Base-by-base conservation (phyloP, 2,329 filamentous ascomycete species). In the Aureobasidium sp. region DNA sequence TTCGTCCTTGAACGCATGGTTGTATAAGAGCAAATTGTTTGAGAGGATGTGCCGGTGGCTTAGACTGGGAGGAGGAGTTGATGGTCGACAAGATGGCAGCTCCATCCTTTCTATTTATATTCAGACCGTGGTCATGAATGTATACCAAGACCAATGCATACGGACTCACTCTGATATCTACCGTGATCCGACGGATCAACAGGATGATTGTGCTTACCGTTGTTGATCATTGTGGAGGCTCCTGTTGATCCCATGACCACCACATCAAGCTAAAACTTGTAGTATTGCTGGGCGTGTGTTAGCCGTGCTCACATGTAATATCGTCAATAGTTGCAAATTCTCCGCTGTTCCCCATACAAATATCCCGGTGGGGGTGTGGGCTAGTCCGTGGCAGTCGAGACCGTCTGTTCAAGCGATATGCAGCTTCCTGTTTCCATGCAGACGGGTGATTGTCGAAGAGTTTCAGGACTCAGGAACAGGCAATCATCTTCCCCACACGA, bases 1-100 rank as follows among this genome's bases (percentile, higher is more conserved):
- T 39, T 62, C 20, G 41, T 42, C 15, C 36, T 62, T 29, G 60
- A 56, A 34, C 39, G 42, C 60, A 62, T 61, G 49, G 27, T 22
- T 31, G 42, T 29, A 11, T 29, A 27, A 57, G 36, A 14, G 7
- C 6, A 27, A 57, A n/a, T 15, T 57, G 39, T 44, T 1, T 22
- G 25, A 4, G 37, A 45, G 41, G 14, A 25, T 29, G 3, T 8
- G 34, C 34, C 9, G 20, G 41, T 27, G 27, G 7, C 2, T 39
- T 44, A 15, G 12, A 11, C 8, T 7, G 20, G 8, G 17, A n/a
- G 45, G 39, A 34, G 27, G 27, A 45, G 39, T 25, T 57, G 53
- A 29, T 57, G 39, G 12, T 45, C 14, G 41, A 34, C 20, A 36
- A 11, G 5, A 22, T 25, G n/a, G 29, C n/a, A n/a, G 42, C 53